Evolutionary conservation across 495 filamentous ascomycete species (phyloP).

Genomic region (Bacidia gigantensis): DNA sequence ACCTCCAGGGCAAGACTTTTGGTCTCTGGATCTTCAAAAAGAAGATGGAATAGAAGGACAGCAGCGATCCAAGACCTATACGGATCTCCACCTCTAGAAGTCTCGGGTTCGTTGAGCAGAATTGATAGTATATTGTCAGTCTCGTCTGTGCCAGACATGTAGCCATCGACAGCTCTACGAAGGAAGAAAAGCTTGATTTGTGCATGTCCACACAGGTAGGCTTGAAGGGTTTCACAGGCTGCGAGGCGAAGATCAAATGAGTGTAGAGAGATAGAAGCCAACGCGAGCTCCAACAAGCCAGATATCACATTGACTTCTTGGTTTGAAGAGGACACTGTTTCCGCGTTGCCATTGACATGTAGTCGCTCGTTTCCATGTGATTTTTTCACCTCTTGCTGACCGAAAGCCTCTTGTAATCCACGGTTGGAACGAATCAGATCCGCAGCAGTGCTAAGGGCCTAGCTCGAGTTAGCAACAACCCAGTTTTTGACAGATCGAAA

Average conservation of each 20-base stretch:
- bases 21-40: constrained; percentile 67
- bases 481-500: neutral
- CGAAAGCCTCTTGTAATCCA: constrained; percentile 70
- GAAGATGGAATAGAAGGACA: constrained; percentile 77
- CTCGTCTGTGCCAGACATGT: constrained; percentile 62
- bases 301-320: constrained; percentile 79
- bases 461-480: constrained; percentile 3
- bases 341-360: constrained; percentile 33
- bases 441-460: constrained; percentile 74
- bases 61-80: constrained; percentile 88
- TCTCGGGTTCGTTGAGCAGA: constrained; percentile 47
- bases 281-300: constrained; percentile 72
- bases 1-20: constrained; percentile 71
- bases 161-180: constrained; percentile 75
- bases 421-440: constrained; percentile 78
- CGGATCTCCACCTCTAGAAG: constrained; percentile 53
- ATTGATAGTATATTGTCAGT: constrained; percentile 85
- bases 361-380: constrained; percentile 30
- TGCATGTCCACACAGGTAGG: constrained; percentile 70
- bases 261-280: constrained; percentile 49
- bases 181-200: constrained; percentile 76
- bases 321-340: constrained; percentile 27
- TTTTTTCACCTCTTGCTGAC: constrained; percentile 60
- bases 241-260: constrained; percentile 71
- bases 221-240: constrained; percentile 79